These are phyloP conservation scores for Thymus quinquecostatus DNA, from an alignment of 257 asterid species.

Conservation along the genomic window DNA sequence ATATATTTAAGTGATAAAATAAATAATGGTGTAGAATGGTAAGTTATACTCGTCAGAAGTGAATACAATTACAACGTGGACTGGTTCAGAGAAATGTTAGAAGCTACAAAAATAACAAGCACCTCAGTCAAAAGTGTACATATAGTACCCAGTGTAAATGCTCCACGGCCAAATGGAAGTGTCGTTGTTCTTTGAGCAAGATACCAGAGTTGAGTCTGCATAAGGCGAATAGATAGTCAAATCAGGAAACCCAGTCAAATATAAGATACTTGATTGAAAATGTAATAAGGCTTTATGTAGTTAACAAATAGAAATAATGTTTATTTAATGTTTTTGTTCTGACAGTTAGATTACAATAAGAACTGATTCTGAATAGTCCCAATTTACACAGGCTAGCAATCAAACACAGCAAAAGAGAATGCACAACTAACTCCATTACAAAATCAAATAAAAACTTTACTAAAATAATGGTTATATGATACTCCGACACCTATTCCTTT, in stretches of 20 bases:
- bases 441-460: neutral
- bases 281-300: neutral
- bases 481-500: too few relatives aligned
- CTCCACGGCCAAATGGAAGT: constrained; percentile 99
- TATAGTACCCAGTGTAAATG: constrained; percentile 91
- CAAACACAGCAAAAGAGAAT: neutral
- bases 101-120: constrained; percentile 24
- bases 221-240: constrained; percentile 19
- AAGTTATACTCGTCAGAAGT: constrained; percentile 2
- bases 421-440: neutral
- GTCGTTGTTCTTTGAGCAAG: constrained; percentile 98
- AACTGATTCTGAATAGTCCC: neutral
- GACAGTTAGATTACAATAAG: neutral
- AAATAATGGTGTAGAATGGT: constrained; percentile 20
- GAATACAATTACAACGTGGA: constrained; percentile 13
- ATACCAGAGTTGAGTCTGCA: constrained; percentile 96
- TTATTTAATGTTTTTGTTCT: neutral
- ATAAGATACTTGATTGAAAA: constrained; percentile 10
- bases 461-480: too few relatives aligned
- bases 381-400: constrained; percentile 3
- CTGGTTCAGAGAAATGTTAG: constrained; percentile 11
- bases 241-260: neutral
- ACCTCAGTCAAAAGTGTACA: constrained; percentile 97
- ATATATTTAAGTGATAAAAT: constrained; percentile 2
- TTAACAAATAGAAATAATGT: constrained; percentile 9